A percentile compares a stretch with the other conserved stretches of the same genome.
These are phyloP conservation scores for Phytophthora gonapodyides DNA, from an alignment of 352 stramenopile species.

Conservation along the genomic window DNA sequence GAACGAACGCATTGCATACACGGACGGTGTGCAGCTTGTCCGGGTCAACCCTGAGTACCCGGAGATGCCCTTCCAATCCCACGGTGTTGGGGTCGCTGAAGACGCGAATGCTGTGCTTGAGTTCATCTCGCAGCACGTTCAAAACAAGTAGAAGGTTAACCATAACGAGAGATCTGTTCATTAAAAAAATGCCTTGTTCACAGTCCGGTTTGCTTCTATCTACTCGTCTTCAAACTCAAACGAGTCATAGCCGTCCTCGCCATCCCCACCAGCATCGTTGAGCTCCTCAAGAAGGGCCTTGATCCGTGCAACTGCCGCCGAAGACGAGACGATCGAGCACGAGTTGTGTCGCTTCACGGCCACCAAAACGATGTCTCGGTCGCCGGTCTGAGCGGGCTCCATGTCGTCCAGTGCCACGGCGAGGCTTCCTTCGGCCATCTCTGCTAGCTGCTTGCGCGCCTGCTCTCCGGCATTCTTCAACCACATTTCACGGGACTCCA, in stretches of 20 bases:
- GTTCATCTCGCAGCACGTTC: slow-evolving; percentile 32
- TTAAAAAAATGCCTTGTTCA: slow-evolving; percentile 8
- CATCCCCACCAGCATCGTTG: slow-evolving; percentile 51
- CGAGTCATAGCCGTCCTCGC: slow-evolving; percentile 79
- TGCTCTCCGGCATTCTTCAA: slow-evolving; percentile 71
- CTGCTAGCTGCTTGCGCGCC: slow-evolving; percentile 49
- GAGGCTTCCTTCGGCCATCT: slow-evolving; percentile 66
- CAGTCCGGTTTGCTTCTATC: background rate
- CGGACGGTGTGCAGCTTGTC: slow-evolving; percentile 53
- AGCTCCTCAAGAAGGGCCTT: slow-evolving; percentile 79
- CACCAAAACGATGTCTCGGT: slow-evolving; percentile 67
- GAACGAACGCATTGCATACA: slow-evolving; percentile 51
- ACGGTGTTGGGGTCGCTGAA: slow-evolving; percentile 47
- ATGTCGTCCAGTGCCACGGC: slow-evolving; percentile 79
- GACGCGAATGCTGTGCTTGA: slow-evolving; percentile 55
- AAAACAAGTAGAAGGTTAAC: slow-evolving; percentile 12
- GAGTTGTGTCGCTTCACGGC: slow-evolving; percentile 74
- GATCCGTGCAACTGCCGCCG: slow-evolving; percentile 62
- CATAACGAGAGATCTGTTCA: slow-evolving; percentile 18
- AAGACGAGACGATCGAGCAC: slow-evolving; percentile 71
- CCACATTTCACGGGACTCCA: slow-evolving; percentile 75
- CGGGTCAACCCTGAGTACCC: slow-evolving; percentile 61
- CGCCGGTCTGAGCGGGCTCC: slow-evolving; percentile 75
- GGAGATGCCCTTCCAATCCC: slow-evolving; percentile 57
- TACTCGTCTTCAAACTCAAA: slow-evolving; percentile 73